A percentile compares a stretch with the other conserved stretches of the same genome.
Evolutionary conservation across 768 basidiomycete species (phyloP).

Genomic region (Mycena vulgaris): DNA sequence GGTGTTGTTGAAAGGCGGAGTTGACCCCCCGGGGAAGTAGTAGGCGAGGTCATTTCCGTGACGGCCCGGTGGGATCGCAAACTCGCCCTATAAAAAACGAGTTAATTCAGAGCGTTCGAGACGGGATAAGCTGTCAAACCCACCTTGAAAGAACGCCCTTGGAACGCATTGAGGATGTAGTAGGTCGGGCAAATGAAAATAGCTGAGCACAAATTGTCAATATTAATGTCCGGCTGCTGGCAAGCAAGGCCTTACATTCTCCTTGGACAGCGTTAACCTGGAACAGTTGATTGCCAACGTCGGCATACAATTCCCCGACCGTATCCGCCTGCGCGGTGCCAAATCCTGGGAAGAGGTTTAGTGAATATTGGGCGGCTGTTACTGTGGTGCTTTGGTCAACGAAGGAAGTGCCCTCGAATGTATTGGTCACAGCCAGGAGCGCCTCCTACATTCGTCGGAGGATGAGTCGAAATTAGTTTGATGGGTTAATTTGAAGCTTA

Average conservation of each 20-base stretch:
- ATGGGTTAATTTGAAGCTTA: slow-evolving; percentile 29
- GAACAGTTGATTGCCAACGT: slow-evolving; percentile 34
- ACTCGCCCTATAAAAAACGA: slow-evolving; percentile 41
- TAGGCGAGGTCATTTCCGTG: slow-evolving; percentile 45
- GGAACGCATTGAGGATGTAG: slow-evolving; percentile 48
- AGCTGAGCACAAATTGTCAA: slow-evolving; percentile 41
- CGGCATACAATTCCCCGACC: slow-evolving; percentile 36
- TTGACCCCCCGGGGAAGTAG: slow-evolving; percentile 42
- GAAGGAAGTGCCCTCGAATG: slow-evolving; percentile 51
- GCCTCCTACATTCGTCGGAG: slow-evolving; percentile 34
- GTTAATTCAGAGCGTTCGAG: not conserved
- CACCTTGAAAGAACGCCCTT: slow-evolving; percentile 51
- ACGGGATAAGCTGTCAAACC: too few relatives aligned
- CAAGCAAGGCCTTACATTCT: slow-evolving; percentile 40
- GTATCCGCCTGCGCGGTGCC: slow-evolving; percentile 19
- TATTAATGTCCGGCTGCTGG: not conserved
- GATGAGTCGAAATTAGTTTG: not conserved
- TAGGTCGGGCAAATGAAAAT: slow-evolving; percentile 56
- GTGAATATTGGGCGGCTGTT: slow-evolving; percentile 40
- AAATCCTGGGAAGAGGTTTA: slow-evolving; percentile 44
- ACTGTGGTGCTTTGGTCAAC: slow-evolving; percentile 38
- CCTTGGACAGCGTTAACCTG: slow-evolving; percentile 45
- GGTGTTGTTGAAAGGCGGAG: slow-evolving; percentile 29
- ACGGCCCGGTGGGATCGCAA: slow-evolving; percentile 44
- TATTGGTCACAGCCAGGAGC: slow-evolving; percentile 46